Conservation (phyloP, 768 basidiomycete genomes). For the Boletus subcaerulescens region DNA sequence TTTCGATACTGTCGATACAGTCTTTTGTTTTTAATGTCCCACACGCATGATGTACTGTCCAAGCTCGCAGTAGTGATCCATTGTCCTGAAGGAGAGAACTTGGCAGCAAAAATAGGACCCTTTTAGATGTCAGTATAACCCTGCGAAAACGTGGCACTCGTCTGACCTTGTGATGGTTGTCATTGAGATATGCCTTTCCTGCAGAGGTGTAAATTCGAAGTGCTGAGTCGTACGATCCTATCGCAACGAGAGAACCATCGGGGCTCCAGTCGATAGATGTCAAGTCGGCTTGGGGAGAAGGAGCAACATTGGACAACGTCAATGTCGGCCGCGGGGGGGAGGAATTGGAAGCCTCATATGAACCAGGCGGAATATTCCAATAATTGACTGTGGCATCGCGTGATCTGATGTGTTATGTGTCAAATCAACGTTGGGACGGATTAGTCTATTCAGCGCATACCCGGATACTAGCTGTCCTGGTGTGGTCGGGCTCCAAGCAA, state of each 20-base stretch:
- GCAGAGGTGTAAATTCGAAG: slow-evolving; percentile 63
- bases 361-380: slow-evolving; percentile 59
- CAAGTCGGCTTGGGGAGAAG: slow-evolving; percentile 54
- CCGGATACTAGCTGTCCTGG: slow-evolving; percentile 67
- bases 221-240: slow-evolving; percentile 73
- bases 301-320: slow-evolving; percentile 48
- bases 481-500: slow-evolving; percentile 70
- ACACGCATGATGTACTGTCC: slow-evolving; percentile 74
- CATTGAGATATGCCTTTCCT: slow-evolving; percentile 62
- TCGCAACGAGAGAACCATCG: slow-evolving; percentile 69
- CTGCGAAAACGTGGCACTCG: neutral
- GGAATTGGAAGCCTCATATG: slow-evolving; percentile 14
- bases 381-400: slow-evolving; percentile 73
- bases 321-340: slow-evolving; percentile 34
- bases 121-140: slow-evolving; percentile 34
- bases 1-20: slow-evolving; percentile 60
- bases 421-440: neutral
- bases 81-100: slow-evolving; percentile 70
- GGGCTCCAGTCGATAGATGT: slow-evolving; percentile 77
- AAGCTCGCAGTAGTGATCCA: slow-evolving; percentile 77
- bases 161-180: slow-evolving; percentile 63
- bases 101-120: slow-evolving; percentile 78
- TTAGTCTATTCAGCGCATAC: slow-evolving; percentile 37
- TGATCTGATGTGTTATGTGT: slow-evolving; percentile 43
- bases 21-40: slow-evolving; percentile 65